Evolutionary conservation across 805 yeast species (phyloP).

Genomic region (Metschnikowia borealis): DNA sequence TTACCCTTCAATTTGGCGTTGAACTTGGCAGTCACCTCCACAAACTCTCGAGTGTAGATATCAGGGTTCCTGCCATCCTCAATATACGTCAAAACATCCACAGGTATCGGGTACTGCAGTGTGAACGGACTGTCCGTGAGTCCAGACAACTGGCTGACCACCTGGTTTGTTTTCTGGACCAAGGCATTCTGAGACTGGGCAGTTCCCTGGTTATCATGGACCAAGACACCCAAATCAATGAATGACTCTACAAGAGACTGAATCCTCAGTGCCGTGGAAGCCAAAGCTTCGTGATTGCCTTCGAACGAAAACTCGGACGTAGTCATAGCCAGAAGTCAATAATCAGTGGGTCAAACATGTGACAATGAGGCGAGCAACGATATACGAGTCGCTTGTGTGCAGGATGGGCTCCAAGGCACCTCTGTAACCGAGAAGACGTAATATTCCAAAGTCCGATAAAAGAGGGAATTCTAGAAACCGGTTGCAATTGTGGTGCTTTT

Average conservation of each 20-base stretch:
- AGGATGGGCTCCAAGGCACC: not conserved
- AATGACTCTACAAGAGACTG: slow-evolving; percentile 59
- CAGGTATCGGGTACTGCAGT: slow-evolving; percentile 52
- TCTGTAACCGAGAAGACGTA: not conserved
- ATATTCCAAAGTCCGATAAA: not conserved
- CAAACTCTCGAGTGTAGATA: slow-evolving; percentile 93
- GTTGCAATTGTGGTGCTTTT: not conserved
- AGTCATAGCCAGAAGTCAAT: slow-evolving; percentile 23
- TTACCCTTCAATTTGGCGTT: slow-evolving; percentile 88
- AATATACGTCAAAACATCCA: slow-evolving; percentile 84
- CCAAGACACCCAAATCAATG: slow-evolving; percentile 84
- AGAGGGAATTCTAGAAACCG: not conserved
- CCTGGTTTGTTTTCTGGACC: slow-evolving; percentile 41
- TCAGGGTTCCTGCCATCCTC: slow-evolving; percentile 98
- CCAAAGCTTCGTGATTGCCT: slow-evolving; percentile 27
- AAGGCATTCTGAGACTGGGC: slow-evolving; percentile 61
- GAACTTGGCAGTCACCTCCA: slow-evolving; percentile 85
- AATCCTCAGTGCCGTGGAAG: slow-evolving; percentile 28
- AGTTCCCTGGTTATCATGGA: slow-evolving; percentile 91
- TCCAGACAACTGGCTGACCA: slow-evolving; percentile 33
- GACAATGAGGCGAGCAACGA: not conserved
- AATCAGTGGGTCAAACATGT: not conserved
- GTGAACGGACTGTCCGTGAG: slow-evolving; percentile 31
- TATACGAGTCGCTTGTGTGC: not conserved
- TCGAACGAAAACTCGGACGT: slow-evolving; percentile 24